Evolutionary conservation across 352 stramenopile genomes (phyloP).

Genomic region (Globisporangium perplexum): DNA sequence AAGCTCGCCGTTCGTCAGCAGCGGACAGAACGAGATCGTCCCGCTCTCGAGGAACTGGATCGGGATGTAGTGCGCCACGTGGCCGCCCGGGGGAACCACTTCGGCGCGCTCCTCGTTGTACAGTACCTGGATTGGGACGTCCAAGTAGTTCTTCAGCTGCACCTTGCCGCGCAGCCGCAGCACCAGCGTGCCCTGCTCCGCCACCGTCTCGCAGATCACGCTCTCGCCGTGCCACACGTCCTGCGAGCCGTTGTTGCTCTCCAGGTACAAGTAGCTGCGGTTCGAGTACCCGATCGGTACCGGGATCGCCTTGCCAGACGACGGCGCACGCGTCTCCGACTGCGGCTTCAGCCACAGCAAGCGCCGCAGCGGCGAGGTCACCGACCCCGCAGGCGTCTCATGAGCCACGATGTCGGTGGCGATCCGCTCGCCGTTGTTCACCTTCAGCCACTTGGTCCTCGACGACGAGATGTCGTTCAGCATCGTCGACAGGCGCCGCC

Average conservation of each 20-base stretch:
- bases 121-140: slow-evolving; percentile 63
- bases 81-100: slow-evolving; percentile 39
- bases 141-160: slow-evolving; percentile 71
- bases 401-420: slow-evolving; percentile 79
- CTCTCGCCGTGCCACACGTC: slow-evolving; percentile 73
- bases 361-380: slow-evolving; percentile 66
- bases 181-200: slow-evolving; percentile 79
- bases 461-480: slow-evolving; percentile 72
- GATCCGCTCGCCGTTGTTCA: slow-evolving; percentile 55
- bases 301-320: slow-evolving; percentile 61
- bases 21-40: slow-evolving; percentile 65
- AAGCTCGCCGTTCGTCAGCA: slow-evolving; percentile 51
- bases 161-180: slow-evolving; percentile 74
- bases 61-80: slow-evolving; percentile 61
- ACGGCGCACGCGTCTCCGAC: slow-evolving; percentile 27
- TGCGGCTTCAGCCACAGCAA: slow-evolving; percentile 76
- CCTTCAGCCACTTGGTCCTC: slow-evolving; percentile 59
- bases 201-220: slow-evolving; percentile 83
- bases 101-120: slow-evolving; percentile 65
- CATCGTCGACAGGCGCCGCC: slow-evolving; percentile 62
- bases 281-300: slow-evolving; percentile 87
- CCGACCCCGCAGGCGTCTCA: slow-evolving; percentile 74
- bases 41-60: slow-evolving; percentile 75
- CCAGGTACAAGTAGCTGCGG: slow-evolving; percentile 76
- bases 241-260: slow-evolving; percentile 50